Evolutionary conservation across 345 rosid species (phyloP).

Genomic region (Eucalyptus caleyi): DNA sequence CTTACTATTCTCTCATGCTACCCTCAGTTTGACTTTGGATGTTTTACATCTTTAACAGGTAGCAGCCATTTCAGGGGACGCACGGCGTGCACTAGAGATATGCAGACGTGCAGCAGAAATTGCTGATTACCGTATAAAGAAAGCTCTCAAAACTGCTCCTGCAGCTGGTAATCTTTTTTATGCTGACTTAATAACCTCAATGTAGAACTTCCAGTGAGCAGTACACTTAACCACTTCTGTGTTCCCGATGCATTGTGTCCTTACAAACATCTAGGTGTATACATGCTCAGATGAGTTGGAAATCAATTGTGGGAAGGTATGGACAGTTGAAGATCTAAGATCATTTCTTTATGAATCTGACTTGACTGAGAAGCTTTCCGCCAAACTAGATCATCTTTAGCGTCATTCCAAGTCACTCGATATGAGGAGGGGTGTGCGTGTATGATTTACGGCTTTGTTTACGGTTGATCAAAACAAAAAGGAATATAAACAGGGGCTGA

Average conservation of each 20-base stretch:
- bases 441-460: background rate
- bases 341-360: background rate
- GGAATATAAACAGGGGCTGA: background rate
- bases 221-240: background rate
- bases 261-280: background rate
- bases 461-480: background rate
- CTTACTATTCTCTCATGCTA: background rate
- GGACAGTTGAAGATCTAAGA: background rate
- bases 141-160: constrained; percentile 3
- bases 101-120: constrained; percentile 97
- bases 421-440: background rate
- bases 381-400: background rate
- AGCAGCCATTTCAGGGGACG: constrained; percentile 97
- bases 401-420: background rate
- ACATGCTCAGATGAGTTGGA: background rate
- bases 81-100: constrained; percentile 93
- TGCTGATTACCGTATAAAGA: constrained; percentile 59
- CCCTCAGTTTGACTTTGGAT: background rate
- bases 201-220: background rate
- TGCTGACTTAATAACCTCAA: background rate
- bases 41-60: constrained; percentile 23
- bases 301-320: background rate
- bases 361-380: background rate
- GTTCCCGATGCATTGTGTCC: background rate
- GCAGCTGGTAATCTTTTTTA: constrained; percentile 24